Evolutionary conservation across 495 filamentous ascomycete genomes (phyloP).

Genomic region (Thozetella sp.): DNA sequence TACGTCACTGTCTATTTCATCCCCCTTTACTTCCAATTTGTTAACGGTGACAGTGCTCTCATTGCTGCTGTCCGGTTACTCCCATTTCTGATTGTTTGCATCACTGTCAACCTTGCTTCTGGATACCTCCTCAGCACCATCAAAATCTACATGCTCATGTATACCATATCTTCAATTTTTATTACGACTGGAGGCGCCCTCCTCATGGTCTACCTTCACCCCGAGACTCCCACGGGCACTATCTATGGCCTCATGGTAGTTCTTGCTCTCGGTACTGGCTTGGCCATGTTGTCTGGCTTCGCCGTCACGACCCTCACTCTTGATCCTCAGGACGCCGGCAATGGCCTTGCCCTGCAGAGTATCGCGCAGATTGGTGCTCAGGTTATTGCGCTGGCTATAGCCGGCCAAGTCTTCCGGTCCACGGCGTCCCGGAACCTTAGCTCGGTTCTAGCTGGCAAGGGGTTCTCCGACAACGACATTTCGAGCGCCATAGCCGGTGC

Average conservation of each 20-base stretch:
- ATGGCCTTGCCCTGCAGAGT: conserved; percentile 54
- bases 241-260: conserved; percentile 60
- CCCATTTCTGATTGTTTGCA: conserved; percentile 55
- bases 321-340: conserved; percentile 29
- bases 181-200: conserved; percentile 49
- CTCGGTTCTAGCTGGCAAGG: conserved; percentile 32
- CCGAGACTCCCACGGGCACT: conserved; percentile 23
- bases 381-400: conserved; percentile 56
- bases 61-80: conserved; percentile 56
- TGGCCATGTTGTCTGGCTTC: conserved; percentile 52
- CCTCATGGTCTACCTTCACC: conserved; percentile 44
- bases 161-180: conserved; percentile 46
- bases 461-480: conserved; percentile 30
- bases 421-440: conserved; percentile 28
- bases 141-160: conserved; percentile 63
- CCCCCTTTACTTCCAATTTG: conserved; percentile 65
- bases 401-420: conserved; percentile 58
- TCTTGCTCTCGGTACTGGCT: conserved; percentile 53
- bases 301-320: conserved; percentile 55
- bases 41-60: conserved; percentile 45
- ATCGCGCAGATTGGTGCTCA: conserved; percentile 55
- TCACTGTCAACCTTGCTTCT: conserved; percentile 44
- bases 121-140: conserved; percentile 51
- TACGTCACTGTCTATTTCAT: conserved; percentile 47
- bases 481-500: conserved; percentile 49